Conservation (phyloP, 371 early-diverging fungal species). For the Zychaea mexicana region DNA sequence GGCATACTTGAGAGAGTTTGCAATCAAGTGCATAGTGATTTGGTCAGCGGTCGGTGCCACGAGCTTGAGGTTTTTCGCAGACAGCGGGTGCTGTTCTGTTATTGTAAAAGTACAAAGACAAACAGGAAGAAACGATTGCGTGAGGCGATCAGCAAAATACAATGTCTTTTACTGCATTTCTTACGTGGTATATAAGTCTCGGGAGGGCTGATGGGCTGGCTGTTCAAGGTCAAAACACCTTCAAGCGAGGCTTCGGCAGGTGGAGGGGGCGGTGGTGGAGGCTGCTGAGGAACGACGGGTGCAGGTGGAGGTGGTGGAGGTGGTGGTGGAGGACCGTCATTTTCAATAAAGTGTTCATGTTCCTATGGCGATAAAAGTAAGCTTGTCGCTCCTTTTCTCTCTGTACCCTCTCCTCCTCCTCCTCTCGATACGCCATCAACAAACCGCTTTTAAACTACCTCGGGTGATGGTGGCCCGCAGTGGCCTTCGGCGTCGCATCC, state of each 20-base stretch:
- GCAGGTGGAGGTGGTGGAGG: conserved; percentile 12
- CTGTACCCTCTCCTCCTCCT: no score
- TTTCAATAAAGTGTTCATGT: neutral
- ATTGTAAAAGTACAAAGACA: no score
- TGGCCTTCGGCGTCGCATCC: conserved; percentile 13
- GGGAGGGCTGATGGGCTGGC: conserved; percentile 12
- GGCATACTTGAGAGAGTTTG: conserved; percentile 20
- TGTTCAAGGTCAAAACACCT: neutral
- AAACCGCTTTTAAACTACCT: neutral
- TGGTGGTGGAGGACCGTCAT: conserved; percentile 6
- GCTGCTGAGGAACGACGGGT: neutral
- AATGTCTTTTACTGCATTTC: no score
- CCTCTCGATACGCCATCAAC: no score
- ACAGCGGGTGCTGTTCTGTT: conserved; percentile 8
- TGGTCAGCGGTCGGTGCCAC: conserved; percentile 41
- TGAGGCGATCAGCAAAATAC: no score
- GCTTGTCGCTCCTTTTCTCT: neutral
- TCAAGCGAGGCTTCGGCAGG: conserved; percentile 18
- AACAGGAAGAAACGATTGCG: no score
- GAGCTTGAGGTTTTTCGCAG: conserved; percentile 22
- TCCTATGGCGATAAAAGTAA: neutral
- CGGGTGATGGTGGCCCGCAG: neutral
- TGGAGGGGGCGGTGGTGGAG: conserved; percentile 19
- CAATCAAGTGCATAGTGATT: conserved; percentile 25
- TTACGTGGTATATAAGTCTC: conserved; percentile 16